Percentiles rank a stretch among this genome's conserved stretches.
Conservation (phyloP, 495 filamentous ascomycete genomes). For the Hypoxylon lenormandii region DNA sequence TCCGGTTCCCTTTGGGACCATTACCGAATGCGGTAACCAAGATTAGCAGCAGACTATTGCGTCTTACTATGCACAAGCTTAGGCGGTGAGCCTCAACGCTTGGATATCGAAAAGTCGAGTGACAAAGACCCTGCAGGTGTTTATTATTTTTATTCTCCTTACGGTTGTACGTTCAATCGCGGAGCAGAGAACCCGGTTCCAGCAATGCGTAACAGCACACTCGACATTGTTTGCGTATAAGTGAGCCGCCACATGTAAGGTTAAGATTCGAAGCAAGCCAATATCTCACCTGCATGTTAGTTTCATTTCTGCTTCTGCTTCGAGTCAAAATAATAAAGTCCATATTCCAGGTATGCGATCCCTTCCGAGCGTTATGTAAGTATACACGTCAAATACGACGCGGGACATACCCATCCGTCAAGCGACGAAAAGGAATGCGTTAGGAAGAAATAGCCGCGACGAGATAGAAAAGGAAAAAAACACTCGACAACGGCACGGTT, state of each 20-base stretch:
- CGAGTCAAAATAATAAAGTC: constrained; percentile 6
- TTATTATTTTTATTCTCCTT: too few species aligned
- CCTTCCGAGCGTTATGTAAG: constrained; percentile 3
- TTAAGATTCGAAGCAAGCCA: background rate
- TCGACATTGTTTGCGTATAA: constrained; percentile 1
- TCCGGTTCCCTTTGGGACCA: background rate
- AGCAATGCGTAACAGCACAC: background rate
- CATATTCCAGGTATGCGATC: background rate
- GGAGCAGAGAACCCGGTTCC: too few species aligned
- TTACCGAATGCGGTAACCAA: background rate
- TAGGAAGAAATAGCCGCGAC: constrained; percentile 39
- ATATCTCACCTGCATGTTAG: constrained; percentile 2
- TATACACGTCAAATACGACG: constrained; percentile 29
- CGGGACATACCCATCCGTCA: constrained; percentile 39
- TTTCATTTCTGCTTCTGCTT: constrained; percentile 13
- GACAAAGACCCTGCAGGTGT: too few species aligned
- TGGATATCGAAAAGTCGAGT: background rate
- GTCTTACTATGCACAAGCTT: background rate
- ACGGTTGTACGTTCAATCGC: too few species aligned
- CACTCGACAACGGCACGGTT: constrained; percentile 18
- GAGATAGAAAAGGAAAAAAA: too few species aligned
- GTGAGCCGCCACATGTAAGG: constrained; percentile 8
- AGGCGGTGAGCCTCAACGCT: background rate
- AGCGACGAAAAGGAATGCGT: constrained; percentile 31
- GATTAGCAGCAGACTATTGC: background rate